These are phyloP conservation scores for Rhodotorula taiwanensis DNA, from an alignment of 768 basidiomycete species.

Conservation along the genomic window DNA sequence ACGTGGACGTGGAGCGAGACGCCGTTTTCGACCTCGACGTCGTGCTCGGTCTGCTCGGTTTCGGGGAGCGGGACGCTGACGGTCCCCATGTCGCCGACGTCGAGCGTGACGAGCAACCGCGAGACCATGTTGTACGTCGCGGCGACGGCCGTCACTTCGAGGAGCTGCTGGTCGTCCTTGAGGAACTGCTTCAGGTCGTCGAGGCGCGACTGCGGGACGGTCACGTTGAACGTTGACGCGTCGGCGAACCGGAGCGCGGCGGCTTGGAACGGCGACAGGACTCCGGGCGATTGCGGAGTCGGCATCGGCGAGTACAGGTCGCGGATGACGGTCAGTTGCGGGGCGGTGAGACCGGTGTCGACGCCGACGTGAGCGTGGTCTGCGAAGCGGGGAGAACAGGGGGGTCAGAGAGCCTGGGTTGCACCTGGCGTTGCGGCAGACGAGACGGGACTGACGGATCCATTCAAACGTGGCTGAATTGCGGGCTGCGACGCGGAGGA, in stretches of 20 bases:
- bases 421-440: neutral
- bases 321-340: conserved; percentile 56
- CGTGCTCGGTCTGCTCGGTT: conserved; percentile 27
- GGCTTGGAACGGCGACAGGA: conserved; percentile 51
- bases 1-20: conserved; percentile 31
- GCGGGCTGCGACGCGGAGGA: conserved; percentile 43
- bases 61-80: conserved; percentile 42
- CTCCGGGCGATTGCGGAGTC: conserved; percentile 40
- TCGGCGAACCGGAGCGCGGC: conserved; percentile 58
- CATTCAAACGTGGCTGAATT: conserved; percentile 44
- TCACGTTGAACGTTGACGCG: conserved; percentile 53
- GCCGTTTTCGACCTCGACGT: conserved; percentile 32
- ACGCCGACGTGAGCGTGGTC: conserved; percentile 47
- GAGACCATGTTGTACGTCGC: conserved; percentile 65
- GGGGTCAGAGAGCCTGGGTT: neutral
- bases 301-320: conserved; percentile 50
- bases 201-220: conserved; percentile 49
- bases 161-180: conserved; percentile 45
- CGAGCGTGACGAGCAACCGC: conserved; percentile 57
- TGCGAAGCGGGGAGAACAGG: neutral
- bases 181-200: conserved; percentile 47
- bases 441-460: conserved; percentile 39
- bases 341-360: conserved; percentile 52
- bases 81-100: conserved; percentile 53
- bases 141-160: conserved; percentile 51